These are phyloP conservation scores for Lathyrus sativus DNA, from an alignment of 306 rosid species.

Conservation along the genomic window DNA sequence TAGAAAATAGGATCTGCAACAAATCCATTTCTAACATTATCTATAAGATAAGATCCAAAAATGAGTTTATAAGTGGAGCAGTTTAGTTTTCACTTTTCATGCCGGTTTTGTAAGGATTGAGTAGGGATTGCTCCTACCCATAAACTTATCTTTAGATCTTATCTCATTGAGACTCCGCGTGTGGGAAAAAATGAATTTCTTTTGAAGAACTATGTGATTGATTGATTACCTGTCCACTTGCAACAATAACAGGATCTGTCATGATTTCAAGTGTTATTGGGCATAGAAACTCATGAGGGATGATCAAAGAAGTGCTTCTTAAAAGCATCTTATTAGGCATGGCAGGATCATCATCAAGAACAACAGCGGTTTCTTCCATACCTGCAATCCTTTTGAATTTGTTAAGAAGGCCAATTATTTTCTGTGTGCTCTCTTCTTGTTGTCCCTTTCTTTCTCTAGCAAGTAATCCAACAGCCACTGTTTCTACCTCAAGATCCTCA, in stretches of 20 bases:
- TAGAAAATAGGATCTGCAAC: too few relatives aligned
- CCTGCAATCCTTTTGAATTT: constrained; percentile 64
- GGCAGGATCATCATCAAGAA: constrained; percentile 49
- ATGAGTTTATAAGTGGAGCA: too few relatives aligned
- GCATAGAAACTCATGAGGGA: constrained; percentile 90
- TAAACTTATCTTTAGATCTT: too few relatives aligned
- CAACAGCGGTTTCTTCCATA: constrained; percentile 50
- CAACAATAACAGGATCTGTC: constrained; percentile 87
- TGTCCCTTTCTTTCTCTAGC: constrained; percentile 58
- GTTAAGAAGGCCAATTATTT: constrained; percentile 59
- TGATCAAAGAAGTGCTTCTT: constrained; percentile 57
- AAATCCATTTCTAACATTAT: too few relatives aligned
- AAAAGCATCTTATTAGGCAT: constrained; percentile 46
- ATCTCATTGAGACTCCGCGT: too few relatives aligned
- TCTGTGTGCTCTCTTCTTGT: constrained; percentile 53
- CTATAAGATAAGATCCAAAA: too few relatives aligned
- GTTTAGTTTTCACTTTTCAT: too few relatives aligned
- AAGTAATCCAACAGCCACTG: constrained; percentile 58
- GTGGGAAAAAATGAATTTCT: too few relatives aligned
- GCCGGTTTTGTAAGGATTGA: too few relatives aligned
- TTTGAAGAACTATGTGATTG: not conserved
- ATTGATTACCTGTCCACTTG: constrained; percentile 79
- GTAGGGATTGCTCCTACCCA: too few relatives aligned
- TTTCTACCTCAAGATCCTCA: constrained; percentile 70
- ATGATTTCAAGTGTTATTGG: constrained; percentile 87